Base-by-base conservation (phyloP, 2,329 filamentous ascomycete genomes). In the Ophiostoma himal-ulmi region DNA sequence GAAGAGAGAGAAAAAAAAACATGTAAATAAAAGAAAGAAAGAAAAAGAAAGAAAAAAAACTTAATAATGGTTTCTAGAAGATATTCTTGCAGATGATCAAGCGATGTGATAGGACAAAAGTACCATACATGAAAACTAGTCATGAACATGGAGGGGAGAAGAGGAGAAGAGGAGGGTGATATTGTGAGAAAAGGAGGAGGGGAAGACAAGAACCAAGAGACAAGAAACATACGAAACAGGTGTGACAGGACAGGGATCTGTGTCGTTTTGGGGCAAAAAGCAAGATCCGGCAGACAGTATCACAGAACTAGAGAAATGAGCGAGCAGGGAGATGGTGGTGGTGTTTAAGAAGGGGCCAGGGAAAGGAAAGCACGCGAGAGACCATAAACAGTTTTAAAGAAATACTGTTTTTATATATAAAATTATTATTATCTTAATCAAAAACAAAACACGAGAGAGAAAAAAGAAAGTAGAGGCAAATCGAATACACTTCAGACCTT, bases 271-370 rank as follows among this genome's bases (percentile, higher is more conserved):
- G 57, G 26, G 17, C 52, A 62, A 26, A 34, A 34, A 14, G 26
- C 57, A 62, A 41, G 54, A 62, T 69, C 52, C 54, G 22, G 37
- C 54, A 64, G 36, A 69, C n/a, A 30, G 8, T 10, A 37, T 37
- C 48, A 36, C 44, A 68, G 44, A 54, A 68, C 44, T 26, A 54
- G 22, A 22, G 20, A 54, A 34, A 22, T 44, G 30, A 44, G 39
- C n/a, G 34, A 36, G n/a, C 37, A 34, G 26, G 57, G 10, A 17
- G 57, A 13, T 22, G 20, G 20, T 54, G 20, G 7, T 34, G 13
- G 22, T 62, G 22, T 60, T 60, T 34, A 11, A 30, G 52, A 22
- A 26, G 52, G 17, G 52, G 1, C 1, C 2, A 57, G 17, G n/a
- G 7, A 26, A 57, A 26, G n/a, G 22, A 57, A 57, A 57, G 26